phyloP scores from a whole-genome alignment of 2,329 filamentous ascomycete species.

The Diaporthe destruens region DNA sequence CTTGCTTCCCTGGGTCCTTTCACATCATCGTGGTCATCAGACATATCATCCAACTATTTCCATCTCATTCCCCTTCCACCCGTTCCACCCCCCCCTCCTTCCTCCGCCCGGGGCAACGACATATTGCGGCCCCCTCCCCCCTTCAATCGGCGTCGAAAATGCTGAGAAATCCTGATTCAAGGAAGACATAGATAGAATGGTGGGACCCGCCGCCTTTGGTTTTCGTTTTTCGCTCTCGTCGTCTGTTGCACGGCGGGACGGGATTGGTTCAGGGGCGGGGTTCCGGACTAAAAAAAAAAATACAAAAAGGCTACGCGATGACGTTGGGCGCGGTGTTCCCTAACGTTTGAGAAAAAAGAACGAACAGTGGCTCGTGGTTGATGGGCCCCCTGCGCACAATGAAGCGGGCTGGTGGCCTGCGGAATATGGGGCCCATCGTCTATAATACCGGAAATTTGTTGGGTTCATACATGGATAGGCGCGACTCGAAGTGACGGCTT shows the following conservation, averaged over 20 bases:
- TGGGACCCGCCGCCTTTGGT: background rate
- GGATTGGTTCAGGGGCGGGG: background rate
- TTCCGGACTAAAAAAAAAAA: conserved; percentile 13
- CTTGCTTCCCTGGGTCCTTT: background rate
- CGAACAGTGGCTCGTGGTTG: conserved; percentile 34
- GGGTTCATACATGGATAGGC: conserved; percentile 16
- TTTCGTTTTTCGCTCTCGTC: background rate
- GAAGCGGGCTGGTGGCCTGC: conserved; percentile 7
- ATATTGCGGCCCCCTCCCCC: background rate
- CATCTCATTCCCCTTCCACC: background rate
- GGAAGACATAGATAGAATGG: conserved; percentile 13
- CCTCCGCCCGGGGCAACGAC: background rate
- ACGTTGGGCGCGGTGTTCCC: conserved; percentile 2
- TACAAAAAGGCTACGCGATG: conserved; percentile 37
- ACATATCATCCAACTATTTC: conserved; percentile 29
- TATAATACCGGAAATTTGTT: conserved; percentile 13
- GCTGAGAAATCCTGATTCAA: conserved; percentile 23
- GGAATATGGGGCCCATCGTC: conserved; percentile 17
- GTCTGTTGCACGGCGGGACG: background rate
- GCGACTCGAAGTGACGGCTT: conserved; percentile 1
- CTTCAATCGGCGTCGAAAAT: conserved; percentile 23
- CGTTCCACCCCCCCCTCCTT: no score
- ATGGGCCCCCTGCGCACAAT: conserved; percentile 10
- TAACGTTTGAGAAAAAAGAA: conserved; percentile 29
- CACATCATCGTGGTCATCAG: conserved; percentile 38